phyloP scores from a whole-genome alignment of 2,329 filamentous ascomycete species.

The Arthrobotrys conoides region DNA sequence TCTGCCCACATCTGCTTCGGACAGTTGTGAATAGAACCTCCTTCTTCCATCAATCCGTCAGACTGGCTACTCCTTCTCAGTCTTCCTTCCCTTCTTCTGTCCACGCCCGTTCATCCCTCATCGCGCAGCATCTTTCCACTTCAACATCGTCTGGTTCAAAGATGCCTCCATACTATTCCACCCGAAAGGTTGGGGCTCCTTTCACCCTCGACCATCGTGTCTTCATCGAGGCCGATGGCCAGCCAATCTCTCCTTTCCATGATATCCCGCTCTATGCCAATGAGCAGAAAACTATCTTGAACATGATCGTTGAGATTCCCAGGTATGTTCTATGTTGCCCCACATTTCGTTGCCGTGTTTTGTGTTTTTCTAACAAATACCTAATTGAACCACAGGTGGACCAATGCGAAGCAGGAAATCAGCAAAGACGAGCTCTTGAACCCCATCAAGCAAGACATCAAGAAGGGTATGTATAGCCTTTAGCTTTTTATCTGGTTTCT shows the following conservation, averaged over 20 bases:
- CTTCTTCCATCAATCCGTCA: constrained; percentile 42
- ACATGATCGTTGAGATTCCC: constrained; percentile 99
- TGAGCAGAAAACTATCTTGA: constrained; percentile 86
- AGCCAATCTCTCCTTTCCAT: constrained; percentile 95
- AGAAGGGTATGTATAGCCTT: constrained; percentile 76
- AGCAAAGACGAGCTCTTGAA: constrained; percentile 98
- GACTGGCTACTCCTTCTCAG: constrained; percentile 47
- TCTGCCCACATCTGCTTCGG: constrained; percentile 50
- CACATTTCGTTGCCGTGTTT: background rate
- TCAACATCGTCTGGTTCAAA: constrained; percentile 14
- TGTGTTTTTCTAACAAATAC: background rate
- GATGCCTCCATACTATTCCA: constrained; percentile 77
- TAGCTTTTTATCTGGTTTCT: background rate
- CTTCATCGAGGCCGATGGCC: constrained; percentile 97
- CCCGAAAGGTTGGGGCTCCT: constrained; percentile 88
- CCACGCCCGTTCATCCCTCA: constrained; percentile 54
- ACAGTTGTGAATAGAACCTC: constrained; percentile 51
- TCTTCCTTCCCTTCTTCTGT: constrained; percentile 14
- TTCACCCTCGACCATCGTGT: constrained; percentile 97
- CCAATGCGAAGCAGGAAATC: constrained; percentile 99
- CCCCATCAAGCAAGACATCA: constrained; percentile 99
- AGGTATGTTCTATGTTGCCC: constrained; percentile 25
- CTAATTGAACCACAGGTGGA: constrained; percentile 79
- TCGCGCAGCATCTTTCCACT: constrained; percentile 49
- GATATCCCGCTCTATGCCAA: constrained; percentile 99